Percentiles rank a stretch among this genome's conserved stretches.
Conservation (phyloP, 192 early-diverging fungal species). For the Coemansia sp. region DNA sequence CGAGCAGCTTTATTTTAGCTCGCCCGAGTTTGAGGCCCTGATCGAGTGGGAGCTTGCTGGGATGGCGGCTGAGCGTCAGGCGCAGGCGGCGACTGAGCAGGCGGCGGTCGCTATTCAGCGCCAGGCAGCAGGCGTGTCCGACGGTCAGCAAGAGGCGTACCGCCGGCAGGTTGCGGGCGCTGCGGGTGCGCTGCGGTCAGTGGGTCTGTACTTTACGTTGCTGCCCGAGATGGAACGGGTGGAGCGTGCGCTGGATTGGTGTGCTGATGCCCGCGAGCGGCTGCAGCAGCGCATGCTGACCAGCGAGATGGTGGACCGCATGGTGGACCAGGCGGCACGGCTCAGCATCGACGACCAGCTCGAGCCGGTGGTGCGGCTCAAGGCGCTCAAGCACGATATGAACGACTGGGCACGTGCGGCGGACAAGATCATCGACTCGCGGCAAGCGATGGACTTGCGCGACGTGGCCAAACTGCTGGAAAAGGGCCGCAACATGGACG, state of each 20-base stretch:
- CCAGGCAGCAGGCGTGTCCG: constrained; percentile 8
- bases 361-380: constrained; percentile 14
- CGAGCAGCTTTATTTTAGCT: constrained; percentile 43
- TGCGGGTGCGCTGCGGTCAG: background rate
- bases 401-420: constrained; percentile 23
- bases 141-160: constrained; percentile 8
- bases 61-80: constrained; percentile 16
- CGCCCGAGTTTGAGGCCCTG: constrained; percentile 47
- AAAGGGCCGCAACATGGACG: constrained; percentile 36
- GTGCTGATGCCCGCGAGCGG: constrained; percentile 7
- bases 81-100: background rate
- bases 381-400: background rate
- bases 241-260: constrained; percentile 14
- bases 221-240: constrained; percentile 9
- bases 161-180: background rate
- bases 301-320: background rate
- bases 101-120: constrained; percentile 5
- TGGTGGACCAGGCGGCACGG: constrained; percentile 20
- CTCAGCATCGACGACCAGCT: constrained; percentile 4
- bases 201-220: constrained; percentile 13
- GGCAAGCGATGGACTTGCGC: constrained; percentile 17
- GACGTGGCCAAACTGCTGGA: constrained; percentile 36
- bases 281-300: constrained; percentile 15
- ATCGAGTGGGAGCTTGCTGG: constrained; percentile 32
- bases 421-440: constrained; percentile 11